Evolutionary conservation across 2,329 filamentous ascomycete species (phyloP).

Genomic region (Sarocladiaceae sp.): DNA sequence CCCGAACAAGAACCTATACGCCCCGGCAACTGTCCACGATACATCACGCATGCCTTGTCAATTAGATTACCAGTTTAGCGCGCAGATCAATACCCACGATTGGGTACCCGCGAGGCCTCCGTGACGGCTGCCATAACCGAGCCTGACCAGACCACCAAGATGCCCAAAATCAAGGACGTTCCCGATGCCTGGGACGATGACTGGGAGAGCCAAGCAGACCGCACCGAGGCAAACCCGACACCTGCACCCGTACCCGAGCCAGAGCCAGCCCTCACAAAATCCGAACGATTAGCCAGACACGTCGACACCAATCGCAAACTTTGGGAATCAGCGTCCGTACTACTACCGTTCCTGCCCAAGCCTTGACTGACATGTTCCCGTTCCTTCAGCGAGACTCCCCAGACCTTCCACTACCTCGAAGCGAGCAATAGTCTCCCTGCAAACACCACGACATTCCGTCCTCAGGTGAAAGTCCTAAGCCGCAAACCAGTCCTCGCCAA

Average conservation of each 20-base stretch:
- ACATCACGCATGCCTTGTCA: too few relatives aligned
- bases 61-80: too few relatives aligned
- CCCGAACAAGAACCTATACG: background rate
- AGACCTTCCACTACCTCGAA: constrained; percentile 73
- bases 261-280: constrained; percentile 55
- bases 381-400: constrained; percentile 60
- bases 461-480: constrained; percentile 77
- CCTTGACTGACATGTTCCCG: constrained; percentile 9
- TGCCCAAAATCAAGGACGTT: constrained; percentile 41
- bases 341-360: background rate
- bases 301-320: constrained; percentile 78
- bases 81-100: too few relatives aligned
- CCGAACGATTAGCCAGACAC: constrained; percentile 76
- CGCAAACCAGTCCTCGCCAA: constrained; percentile 69
- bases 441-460: constrained; percentile 66
- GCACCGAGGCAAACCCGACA: constrained; percentile 29
- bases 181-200: constrained; percentile 88
- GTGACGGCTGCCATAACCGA: too few relatives aligned
- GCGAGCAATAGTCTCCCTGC: constrained; percentile 59
- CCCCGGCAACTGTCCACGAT: background rate
- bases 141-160: constrained; percentile 26
- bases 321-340: constrained; percentile 80
- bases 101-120: too few relatives aligned
- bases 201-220: constrained; percentile 69
- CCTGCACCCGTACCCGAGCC: constrained; percentile 27